A percentile compares a stretch with the other conserved stretches of the same genome.
phyloP scores from a whole-genome alignment of 106 monocot genomes.

The Iris macrosiphon region DNA sequence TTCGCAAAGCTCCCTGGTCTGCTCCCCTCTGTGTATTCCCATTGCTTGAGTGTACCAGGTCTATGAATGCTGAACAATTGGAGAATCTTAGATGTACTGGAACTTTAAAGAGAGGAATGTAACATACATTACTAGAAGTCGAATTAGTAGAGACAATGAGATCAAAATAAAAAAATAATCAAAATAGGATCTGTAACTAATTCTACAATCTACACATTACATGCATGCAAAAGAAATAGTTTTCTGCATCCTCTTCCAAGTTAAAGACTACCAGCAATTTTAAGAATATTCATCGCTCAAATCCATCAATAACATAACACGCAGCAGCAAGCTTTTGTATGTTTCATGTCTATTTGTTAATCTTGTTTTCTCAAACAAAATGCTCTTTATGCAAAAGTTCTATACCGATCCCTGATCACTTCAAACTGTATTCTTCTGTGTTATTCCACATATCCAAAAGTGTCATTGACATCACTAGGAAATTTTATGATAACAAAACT shows the following conservation, averaged over 20 bases:
- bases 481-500: no score
- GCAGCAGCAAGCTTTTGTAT: background rate
- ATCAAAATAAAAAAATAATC: no score
- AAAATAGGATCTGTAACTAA: background rate
- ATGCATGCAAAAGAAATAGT: background rate
- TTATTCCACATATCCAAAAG: no score
- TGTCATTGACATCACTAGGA: no score
- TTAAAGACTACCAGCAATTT: background rate
- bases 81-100: background rate
- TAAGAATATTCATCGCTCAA: background rate
- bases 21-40: slow-evolving; percentile 54
- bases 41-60: slow-evolving; percentile 78
- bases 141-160: slow-evolving; percentile 1
- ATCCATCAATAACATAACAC: background rate
- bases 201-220: slow-evolving; percentile 3
- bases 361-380: no score
- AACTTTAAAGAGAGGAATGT: background rate
- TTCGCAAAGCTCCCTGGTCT: slow-evolving; percentile 36
- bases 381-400: no score
- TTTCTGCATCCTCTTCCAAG: background rate
- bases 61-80: slow-evolving; percentile 62
- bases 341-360: no score
- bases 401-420: no score
- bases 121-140: background rate
- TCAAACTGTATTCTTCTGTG: no score